Conservation (phyloP, 2,329 filamentous ascomycete species). For the Aspergillus bombycis region DNA sequence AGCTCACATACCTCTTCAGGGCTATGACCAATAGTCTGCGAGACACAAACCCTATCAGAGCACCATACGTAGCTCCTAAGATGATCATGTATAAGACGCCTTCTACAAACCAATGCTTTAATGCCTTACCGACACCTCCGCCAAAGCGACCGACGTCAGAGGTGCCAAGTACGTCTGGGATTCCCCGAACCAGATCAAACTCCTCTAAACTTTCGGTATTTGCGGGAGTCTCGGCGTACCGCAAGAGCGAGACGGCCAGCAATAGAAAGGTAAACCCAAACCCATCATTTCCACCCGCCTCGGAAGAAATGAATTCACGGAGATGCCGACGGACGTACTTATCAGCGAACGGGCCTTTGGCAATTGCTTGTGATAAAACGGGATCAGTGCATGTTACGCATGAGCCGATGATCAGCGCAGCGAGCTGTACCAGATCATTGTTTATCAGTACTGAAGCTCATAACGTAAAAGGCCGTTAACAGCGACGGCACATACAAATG, state of each 20-base stretch:
- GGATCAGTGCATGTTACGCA: conserved; percentile 66
- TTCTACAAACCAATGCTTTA: conserved; percentile 63
- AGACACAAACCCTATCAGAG: conserved; percentile 53
- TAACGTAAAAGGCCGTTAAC: background rate
- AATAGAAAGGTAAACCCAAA: conserved; percentile 66
- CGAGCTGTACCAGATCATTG: conserved; percentile 38
- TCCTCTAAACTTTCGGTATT: conserved; percentile 23
- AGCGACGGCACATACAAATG: conserved; percentile 38
- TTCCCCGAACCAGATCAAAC: conserved; percentile 24
- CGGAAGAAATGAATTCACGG: conserved; percentile 64
- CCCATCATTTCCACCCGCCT: conserved; percentile 65
- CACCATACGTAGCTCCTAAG: conserved; percentile 57
- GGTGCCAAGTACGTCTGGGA: conserved; percentile 33
- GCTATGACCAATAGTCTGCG: conserved; percentile 51
- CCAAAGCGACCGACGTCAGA: conserved; percentile 55
- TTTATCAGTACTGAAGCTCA: background rate
- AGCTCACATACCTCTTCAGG: conserved; percentile 31
- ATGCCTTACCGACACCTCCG: conserved; percentile 54
- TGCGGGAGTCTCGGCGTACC: conserved; percentile 50
- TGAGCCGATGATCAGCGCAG: conserved; percentile 61
- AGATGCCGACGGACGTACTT: conserved; percentile 62
- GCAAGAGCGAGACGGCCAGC: conserved; percentile 60
- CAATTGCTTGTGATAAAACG: conserved; percentile 64
- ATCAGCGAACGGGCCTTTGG: conserved; percentile 65
- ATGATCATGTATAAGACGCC: conserved; percentile 64